These are phyloP conservation scores for Trichoderma koningiopsis DNA, from an alignment of 2,329 filamentous ascomycete genomes.

Conservation along the genomic window DNA sequence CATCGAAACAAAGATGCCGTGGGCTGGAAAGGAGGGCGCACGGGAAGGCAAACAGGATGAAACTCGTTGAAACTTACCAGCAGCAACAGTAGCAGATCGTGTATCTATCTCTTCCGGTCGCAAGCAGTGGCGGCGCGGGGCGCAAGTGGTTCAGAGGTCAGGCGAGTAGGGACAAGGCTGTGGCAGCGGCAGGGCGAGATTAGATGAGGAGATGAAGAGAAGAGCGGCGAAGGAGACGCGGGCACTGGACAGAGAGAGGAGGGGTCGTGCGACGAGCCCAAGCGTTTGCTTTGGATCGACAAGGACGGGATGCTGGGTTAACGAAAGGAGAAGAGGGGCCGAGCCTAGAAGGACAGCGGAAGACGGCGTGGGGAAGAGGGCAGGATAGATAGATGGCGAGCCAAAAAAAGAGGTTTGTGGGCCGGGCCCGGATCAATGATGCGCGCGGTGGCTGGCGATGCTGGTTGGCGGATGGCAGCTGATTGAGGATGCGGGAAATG, in stretches of 20 bases:
- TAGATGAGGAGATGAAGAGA: slow-evolving; percentile 22
- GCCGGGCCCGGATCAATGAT: slow-evolving; percentile 20
- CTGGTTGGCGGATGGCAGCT: neutral
- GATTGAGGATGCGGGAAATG: slow-evolving; percentile 1
- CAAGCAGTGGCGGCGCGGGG: slow-evolving; percentile 5
- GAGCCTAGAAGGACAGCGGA: slow-evolving; percentile 19
- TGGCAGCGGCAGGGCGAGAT: slow-evolving; percentile 11
- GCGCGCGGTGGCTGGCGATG: slow-evolving; percentile 10
- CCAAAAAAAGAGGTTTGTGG: slow-evolving; percentile 15
- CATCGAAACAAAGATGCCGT: neutral
- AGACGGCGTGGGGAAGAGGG: slow-evolving; percentile 14
- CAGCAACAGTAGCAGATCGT: neutral
- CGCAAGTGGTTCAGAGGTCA: neutral
- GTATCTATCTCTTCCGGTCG: neutral
- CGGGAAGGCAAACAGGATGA: neutral
- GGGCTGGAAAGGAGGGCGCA: neutral
- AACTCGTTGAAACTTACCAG: slow-evolving; percentile 14
- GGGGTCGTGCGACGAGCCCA: slow-evolving; percentile 26
- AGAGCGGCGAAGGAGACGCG: slow-evolving; percentile 1
- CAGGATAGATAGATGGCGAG: slow-evolving; percentile 12
- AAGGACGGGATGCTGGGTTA: slow-evolving; percentile 6
- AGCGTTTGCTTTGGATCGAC: slow-evolving; percentile 20
- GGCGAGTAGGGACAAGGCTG: slow-evolving; percentile 10
- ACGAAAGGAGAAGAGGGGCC: slow-evolving; percentile 22
- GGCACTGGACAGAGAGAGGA: slow-evolving; percentile 14